Conservation (phyloP, 495 filamentous ascomycete genomes). For the Podospora tetraspora region DNA sequence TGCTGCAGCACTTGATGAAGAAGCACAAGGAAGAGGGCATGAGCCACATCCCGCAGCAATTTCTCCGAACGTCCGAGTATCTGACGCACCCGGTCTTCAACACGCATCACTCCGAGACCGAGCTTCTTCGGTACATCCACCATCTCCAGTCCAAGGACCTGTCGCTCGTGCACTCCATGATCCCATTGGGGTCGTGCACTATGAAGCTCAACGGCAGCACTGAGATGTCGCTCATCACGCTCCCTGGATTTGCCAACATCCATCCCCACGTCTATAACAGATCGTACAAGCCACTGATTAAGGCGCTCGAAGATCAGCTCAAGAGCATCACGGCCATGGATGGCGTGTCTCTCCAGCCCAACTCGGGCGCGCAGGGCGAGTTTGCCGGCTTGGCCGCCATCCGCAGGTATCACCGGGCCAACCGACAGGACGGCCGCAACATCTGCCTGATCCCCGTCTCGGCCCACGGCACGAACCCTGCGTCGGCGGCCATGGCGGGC, state of each 20-base stretch:
- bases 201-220: slow-evolving; percentile 98
- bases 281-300: slow-evolving; percentile 66
- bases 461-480: slow-evolving; percentile 95
- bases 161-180: slow-evolving; percentile 96
- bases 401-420: slow-evolving; percentile 73
- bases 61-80: slow-evolving; percentile 70
- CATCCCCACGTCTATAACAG: slow-evolving; percentile 73
- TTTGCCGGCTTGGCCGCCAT: slow-evolving; percentile 93
- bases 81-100: slow-evolving; percentile 96
- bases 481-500: slow-evolving; percentile 93
- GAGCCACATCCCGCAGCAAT: slow-evolving; percentile 47
- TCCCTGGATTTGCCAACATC: slow-evolving; percentile 76
- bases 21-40: slow-evolving; percentile 8
- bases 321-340: slow-evolving; percentile 87
- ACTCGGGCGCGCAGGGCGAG: slow-evolving; percentile 95
- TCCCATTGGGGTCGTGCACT: slow-evolving; percentile 96
- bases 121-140: slow-evolving; percentile 90
- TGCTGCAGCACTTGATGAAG: slow-evolving; percentile 34
- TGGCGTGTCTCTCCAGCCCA: slow-evolving; percentile 86
- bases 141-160: slow-evolving; percentile 95
- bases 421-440: slow-evolving; percentile 64
- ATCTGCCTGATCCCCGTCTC: slow-evolving; percentile 96
- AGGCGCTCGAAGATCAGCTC: slow-evolving; percentile 70
- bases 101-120: slow-evolving; percentile 92
- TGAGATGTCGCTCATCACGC: slow-evolving; percentile 80